Evolutionary conservation across 1,284 basidiomycete genomes (phyloP), one percentile per base, ranked within the genome.

Genomic region (Ustilago vetiveriae): DNA sequence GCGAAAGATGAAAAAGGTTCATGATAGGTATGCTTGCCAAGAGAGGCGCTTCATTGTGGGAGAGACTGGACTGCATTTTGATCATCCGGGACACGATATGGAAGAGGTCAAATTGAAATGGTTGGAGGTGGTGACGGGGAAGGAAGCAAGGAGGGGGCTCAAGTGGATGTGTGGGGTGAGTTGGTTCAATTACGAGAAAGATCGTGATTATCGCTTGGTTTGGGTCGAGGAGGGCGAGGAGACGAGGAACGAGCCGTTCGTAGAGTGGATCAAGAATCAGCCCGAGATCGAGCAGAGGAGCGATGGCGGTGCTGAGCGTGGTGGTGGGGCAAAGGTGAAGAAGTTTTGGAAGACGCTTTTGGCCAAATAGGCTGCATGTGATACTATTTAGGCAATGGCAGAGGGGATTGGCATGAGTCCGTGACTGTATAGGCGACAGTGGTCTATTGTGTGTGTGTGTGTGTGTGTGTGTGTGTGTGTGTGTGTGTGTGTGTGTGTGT

Each of bases 121-220:
- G 64, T 39, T 67, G 19, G 27, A 56, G 0, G 26, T 39, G 16
- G 46, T 67, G 0, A 67, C 58, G 17, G 36, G 52, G 5, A 39
- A 11, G 6, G 39, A 67, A 21, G 40, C 36, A 16, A 51, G 30
- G 35, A 33, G 13, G 4, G 38, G 40, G 14, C 36, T 67, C 33
- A 23, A 21, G 24, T 35, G 45, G 22, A 52, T 67, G 53, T 14
- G 17, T 0, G 64, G 52, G 0, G 23, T 67, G 14, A 53, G 41
- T 21, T 67, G 64, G 64, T 67, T 67, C 41, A 67, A 67, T n/a
- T 67, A 68, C 17, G 51, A 68, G 23, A 68, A 68, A 54, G 65
- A 68, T 38, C 16, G 58, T 0, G 57, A 67, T 30, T 67, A 67
- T 38, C 32, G 64, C 4, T 27, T 67, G 43, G 3, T 67, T 53